phyloP scores from a whole-genome alignment of 2,329 filamentous ascomycete genomes.

The Ceratocystis ficicola region DNA sequence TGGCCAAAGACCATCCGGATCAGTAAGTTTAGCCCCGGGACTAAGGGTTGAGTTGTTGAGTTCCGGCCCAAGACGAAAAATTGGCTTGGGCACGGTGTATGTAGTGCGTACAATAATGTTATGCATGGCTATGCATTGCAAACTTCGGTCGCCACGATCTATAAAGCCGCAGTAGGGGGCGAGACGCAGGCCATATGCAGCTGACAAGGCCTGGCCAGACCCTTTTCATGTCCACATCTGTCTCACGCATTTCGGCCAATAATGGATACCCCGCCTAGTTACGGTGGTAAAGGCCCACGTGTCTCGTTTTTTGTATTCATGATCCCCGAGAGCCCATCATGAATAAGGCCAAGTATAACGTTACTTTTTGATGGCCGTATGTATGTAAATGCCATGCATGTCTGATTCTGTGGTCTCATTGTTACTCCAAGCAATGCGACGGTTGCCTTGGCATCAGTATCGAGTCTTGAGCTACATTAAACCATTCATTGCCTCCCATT shows the following conservation, averaged over 20 bases:
- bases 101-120: background rate
- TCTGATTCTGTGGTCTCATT: background rate
- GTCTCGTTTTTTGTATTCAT: background rate
- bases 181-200: background rate
- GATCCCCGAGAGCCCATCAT: background rate
- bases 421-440: background rate
- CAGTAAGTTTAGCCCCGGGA: no score
- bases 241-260: background rate
- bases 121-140: background rate
- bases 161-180: background rate
- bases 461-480: background rate
- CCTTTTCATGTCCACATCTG: background rate
- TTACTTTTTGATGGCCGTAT: background rate
- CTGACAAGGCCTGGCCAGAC: background rate
- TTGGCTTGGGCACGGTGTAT: background rate
- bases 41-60: no score
- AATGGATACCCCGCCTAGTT: background rate
- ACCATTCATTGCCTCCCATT: background rate
- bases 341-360: background rate
- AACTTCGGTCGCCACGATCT: background rate
- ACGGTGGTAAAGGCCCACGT: background rate
- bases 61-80: background rate
- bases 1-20: background rate
- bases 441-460: background rate
- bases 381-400: background rate